Evolutionary conservation across 2,329 filamentous ascomycete genomes (phyloP), one percentile per base, ranked within the genome.

Genomic region (Colletotrichum cereale): DNA sequence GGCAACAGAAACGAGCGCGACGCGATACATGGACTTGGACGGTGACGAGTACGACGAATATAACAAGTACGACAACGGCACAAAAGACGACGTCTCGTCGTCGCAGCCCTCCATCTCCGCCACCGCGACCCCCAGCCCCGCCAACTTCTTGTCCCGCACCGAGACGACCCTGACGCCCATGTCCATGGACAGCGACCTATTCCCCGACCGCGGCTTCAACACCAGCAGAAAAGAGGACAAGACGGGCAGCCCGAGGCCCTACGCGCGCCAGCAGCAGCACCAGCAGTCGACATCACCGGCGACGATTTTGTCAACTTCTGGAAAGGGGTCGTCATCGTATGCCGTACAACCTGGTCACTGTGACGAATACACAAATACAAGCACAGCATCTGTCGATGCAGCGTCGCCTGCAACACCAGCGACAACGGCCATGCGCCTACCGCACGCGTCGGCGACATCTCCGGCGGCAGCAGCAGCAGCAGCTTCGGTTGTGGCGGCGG

Each of bases 131-230:
- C 65, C 69, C 38, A 74, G 73, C 21, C 68, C 69, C 2, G 31
- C 65, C 50, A 74, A 76, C 53, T 76, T 74, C 53, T 57, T 76
- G 31, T 71, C 72, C 24, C 68, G 78, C n/a, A 74, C 75, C 71
- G 76, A 78, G 34, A 71, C 76, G 61, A 73, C 75, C 11, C 77
- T 78, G 26, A 80, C 79, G 60, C 79, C 79, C n/a, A 64, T 80
- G 50, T 80, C 79, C 24, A 76, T 80, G 76, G 73, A 75, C 70
- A 75, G 72, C 71, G 76, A 76, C 63, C 60, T 72, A 38, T 73
- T 71, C 65, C 44, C 38, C 71, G 69, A 73, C 11, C 40, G 48
- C 24, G 53, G 47, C 5, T 29, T 38, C 26, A 47, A 66, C 53
- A 44, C 21, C 21, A 55, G 34, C n/a, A 31, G 29, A 66, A 44